These are phyloP conservation scores for Vachellia pachyceras DNA, from an alignment of 306 rosid genomes.

Conservation along the genomic window DNA sequence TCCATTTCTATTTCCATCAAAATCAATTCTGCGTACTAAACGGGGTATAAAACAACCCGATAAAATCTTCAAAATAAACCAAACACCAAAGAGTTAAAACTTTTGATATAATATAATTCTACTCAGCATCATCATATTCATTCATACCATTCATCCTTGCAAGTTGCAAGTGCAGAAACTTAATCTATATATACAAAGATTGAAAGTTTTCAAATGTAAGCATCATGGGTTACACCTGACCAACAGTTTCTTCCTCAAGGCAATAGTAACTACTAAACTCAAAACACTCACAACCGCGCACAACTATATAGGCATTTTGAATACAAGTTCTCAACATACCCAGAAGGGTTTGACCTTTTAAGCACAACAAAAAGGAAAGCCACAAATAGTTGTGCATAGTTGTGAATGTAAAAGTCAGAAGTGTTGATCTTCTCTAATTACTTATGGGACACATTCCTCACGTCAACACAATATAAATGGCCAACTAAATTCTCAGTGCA, in stretches of 20 bases:
- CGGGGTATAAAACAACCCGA: too few species aligned
- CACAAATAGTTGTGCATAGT: slow-evolving; percentile 18
- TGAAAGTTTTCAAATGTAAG: not conserved
- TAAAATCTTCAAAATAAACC: too few species aligned
- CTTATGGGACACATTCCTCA: slow-evolving; percentile 24
- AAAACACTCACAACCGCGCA: not conserved
- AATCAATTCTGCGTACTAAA: too few species aligned
- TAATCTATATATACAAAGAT: not conserved
- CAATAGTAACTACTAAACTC: not conserved
- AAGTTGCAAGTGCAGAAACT: not conserved
- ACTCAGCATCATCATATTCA: not conserved
- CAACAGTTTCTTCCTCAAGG: not conserved
- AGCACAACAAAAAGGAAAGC: not conserved
- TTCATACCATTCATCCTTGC: not conserved
- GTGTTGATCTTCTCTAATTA: slow-evolving; percentile 28
- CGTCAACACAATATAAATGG: slow-evolving; percentile 39
- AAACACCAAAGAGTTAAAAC: not conserved
- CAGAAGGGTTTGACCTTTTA: not conserved
- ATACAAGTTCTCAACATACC: slow-evolving; percentile 19
- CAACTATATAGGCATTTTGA: slow-evolving; percentile 26
- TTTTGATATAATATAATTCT: not conserved
- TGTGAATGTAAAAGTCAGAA: slow-evolving; percentile 29
- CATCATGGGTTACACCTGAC: not conserved
- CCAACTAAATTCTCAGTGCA: slow-evolving; percentile 42
- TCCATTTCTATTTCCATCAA: too few species aligned